Evolutionary conservation across 768 basidiomycete genomes (phyloP), one percentile per base, ranked within the genome.

Genomic region (Infundibulicybe gibba): DNA sequence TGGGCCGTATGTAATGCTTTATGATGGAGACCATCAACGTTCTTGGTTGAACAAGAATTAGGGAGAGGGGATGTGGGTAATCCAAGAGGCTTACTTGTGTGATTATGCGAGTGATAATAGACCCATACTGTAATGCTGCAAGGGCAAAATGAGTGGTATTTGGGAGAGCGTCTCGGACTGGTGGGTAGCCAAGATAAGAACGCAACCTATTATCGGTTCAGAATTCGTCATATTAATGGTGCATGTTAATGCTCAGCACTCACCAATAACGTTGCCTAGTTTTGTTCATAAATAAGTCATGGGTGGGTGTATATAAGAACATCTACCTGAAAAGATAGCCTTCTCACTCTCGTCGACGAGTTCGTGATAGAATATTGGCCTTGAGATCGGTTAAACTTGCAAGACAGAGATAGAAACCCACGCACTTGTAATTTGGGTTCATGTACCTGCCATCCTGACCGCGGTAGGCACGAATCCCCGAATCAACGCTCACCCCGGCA

Each of bases 401-500:
- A 47, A 37, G 44, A 48, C 25, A 13, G 13, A 25, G 31, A 47
- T 21, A 13, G 43, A 21, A 31, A 37, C 32, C 16, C 20, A 62
- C 79, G 54, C 57, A 90, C 88, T 83, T 85, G 72, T 89, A 91
- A 63, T 91, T 86, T n/a, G 87, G 89, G 57, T 92, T 90, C 80
- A 89, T 81, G 64, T 92, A 92, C 52, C 85, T 71, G 13, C 94
- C 94, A 58, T 94, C 89, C 50, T 72, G 61, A 33, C 94, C 94
- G 48, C 94, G 72, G 65, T 97, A 97, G n/a, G 94, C 93, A 54
- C 91, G 75, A 50, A 98, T 95, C 39, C 95, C 95, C 20, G 88
- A 91, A 64, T 97, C 95, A 21, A 97, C 94, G 61, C 88, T 90
- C 53, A 97, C 90, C 6, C 95, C 95, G 0, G 95, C 95, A 2